A percentile compares a stretch with the other conserved stretches of the same genome.
Evolutionary conservation across 2,329 filamentous ascomycete species (phyloP).

Genomic region (Sporothrix luriei): DNA sequence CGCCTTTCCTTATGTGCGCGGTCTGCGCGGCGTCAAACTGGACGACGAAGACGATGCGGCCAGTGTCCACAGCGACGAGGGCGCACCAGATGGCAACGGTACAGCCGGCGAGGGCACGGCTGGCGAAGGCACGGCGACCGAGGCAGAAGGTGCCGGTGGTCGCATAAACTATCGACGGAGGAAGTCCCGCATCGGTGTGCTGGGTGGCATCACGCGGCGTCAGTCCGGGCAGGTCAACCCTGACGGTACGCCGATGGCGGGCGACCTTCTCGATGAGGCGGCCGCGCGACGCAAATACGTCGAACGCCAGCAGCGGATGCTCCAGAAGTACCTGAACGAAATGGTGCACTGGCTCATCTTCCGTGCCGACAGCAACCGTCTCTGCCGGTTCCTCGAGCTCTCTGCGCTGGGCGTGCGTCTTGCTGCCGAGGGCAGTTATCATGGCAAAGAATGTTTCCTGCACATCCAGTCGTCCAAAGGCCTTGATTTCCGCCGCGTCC

Average conservation of each 20-base stretch:
- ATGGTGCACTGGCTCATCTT: constrained; percentile 98
- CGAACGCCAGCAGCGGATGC: constrained; percentile 77
- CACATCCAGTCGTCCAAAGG: constrained; percentile 91
- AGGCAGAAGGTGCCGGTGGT: constrained; percentile 59
- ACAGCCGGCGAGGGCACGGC: constrained; percentile 56
- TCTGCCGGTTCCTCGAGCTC: constrained; percentile 94
- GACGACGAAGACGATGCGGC: constrained; percentile 69
- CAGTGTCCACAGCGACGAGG: constrained; percentile 46
- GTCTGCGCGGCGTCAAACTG: constrained; percentile 74
- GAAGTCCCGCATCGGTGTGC: constrained; percentile 55
- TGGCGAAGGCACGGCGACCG: constrained; percentile 67
- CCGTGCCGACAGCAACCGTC: constrained; percentile 87
- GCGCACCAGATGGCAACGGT: constrained; percentile 37
- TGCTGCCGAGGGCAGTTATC: constrained; percentile 93
- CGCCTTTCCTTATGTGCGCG: constrained; percentile 85
- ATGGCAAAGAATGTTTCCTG: constrained; percentile 94
- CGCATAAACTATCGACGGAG: constrained; percentile 44
- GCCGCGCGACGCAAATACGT: constrained; percentile 66
- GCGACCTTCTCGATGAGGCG: constrained; percentile 57
- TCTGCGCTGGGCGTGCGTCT: constrained; percentile 92
- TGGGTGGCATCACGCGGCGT: constrained; percentile 57
- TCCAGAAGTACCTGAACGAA: constrained; percentile 88
- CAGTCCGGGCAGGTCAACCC: constrained; percentile 55
- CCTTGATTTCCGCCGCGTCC: constrained; percentile 77
- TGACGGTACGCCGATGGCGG: constrained; percentile 47